Evolutionary conservation across 1,284 basidiomycete genomes (phyloP), one percentile per base, ranked within the genome.

Genomic region (Ganoderma meredithae): DNA sequence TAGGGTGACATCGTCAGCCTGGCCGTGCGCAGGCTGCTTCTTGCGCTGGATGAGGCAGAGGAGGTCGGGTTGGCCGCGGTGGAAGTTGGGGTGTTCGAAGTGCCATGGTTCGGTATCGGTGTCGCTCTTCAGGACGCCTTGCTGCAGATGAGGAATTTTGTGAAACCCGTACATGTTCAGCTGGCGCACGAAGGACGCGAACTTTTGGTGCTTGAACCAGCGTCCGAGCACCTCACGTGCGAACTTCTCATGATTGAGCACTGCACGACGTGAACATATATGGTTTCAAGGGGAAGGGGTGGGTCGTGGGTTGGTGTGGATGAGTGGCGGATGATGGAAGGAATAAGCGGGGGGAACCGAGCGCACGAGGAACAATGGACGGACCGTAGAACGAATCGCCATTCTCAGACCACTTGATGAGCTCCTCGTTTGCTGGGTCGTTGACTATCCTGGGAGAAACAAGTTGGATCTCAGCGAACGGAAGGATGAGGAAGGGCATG

Each of bases 91-190:
- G 79, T 98, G 96, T 71, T 91, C 90, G 79, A 98, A 99, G 79
- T 98, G 94, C 92, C 95, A 97, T 60, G 95, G 88, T 79, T 99
- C 97, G 63, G 89, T 92, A 69, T 95, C 93, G 60, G 88, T 86
- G 71, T 94, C 92, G 77, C 89, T 89, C 76, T 90, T 90, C 72
- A 99, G 87, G 41, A 96, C 96, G 56, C 97, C 97, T 79, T 98
- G 95, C 77, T 98, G 96, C 25, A 99, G 89, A 79, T 98, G 96
- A 0, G 96, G 96, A 64, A 97, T 94, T 84, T 96, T 96, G 85
- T 96, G 95, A 79, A 97, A 97, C 58, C 95, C 95, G 79, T 97
- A 97, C 95, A 98, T 98, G 85, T 99, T 98, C 76, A 98, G 87
- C 80, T 99, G 97, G 47, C 97, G 89, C 44, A 98, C 96, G 78